Conservation (phyloP, 2,329 filamentous ascomycete species). For the Microdochium trichocladiopsis region DNA sequence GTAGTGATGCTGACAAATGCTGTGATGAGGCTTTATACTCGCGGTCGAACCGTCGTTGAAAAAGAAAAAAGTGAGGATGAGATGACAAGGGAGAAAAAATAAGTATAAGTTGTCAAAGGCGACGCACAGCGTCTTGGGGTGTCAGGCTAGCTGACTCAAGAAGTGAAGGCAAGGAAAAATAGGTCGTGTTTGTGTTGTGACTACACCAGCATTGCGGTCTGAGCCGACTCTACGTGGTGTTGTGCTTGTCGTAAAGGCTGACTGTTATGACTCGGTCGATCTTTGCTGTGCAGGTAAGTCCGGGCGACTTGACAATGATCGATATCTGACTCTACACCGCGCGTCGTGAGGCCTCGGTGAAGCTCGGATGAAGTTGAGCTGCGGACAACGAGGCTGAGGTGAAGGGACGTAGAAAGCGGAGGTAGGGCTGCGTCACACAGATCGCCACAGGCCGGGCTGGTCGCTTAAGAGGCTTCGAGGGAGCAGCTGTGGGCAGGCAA, state of each 20-base stretch:
- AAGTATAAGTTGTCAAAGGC: not conserved
- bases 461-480: not conserved
- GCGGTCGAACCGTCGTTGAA: not conserved
- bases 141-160: not conserved
- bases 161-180: not conserved
- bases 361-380: not conserved
- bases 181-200: not conserved
- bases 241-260: not conserved
- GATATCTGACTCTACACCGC: not conserved
- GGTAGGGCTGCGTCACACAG: not conserved
- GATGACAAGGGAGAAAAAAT: not conserved
- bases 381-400: not conserved
- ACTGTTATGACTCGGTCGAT: not conserved
- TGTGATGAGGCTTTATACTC: slow-evolving; percentile 1
- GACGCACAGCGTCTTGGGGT: not conserved
- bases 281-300: not conserved
- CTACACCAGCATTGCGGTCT: not conserved
- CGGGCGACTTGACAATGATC: not conserved
- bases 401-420: not conserved
- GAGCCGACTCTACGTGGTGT: not conserved
- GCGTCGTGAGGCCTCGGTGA: not conserved
- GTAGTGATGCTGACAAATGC: not conserved
- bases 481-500: not conserved
- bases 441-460: not conserved
- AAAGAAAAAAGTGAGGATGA: not conserved